Percentiles rank a stretch among this genome's conserved stretches.
Evolutionary conservation across 2,329 filamentous ascomycete genomes (phyloP).

Genomic region (Xylariaceae sp.): DNA sequence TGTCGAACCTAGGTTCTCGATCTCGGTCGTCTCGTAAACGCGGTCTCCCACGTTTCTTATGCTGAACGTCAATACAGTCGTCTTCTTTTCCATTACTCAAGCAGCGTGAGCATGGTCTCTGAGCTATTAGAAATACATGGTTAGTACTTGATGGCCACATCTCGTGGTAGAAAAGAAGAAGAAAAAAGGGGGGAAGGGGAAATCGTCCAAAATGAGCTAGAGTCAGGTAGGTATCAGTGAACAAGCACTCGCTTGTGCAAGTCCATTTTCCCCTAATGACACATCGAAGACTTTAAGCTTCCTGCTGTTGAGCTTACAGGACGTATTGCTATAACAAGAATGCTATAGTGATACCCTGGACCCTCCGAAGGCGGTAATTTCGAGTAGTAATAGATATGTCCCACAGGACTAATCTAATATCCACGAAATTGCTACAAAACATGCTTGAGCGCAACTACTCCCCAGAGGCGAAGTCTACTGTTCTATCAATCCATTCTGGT

Average conservation of each 20-base stretch:
- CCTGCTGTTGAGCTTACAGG: neutral
- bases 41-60: constrained; percentile 83
- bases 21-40: constrained; percentile 76
- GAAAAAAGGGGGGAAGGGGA: neutral
- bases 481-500: neutral
- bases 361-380: neutral
- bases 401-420: neutral
- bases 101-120: constrained; percentile 80
- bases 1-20: constrained; percentile 63
- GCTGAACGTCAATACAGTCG: constrained; percentile 80
- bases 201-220: neutral
- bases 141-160: constrained; percentile 40
- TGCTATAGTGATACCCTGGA: neutral
- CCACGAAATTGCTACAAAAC: neutral
- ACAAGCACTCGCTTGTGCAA: constrained; percentile 26
- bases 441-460: neutral
- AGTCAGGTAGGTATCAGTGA: too few relatives aligned
- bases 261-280: neutral
- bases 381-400: neutral
- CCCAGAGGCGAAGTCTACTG: neutral
- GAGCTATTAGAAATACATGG: constrained; percentile 54
- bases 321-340: neutral
- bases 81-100: constrained; percentile 80
- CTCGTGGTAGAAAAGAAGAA: neutral
- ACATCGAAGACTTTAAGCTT: neutral